Evolutionary conservation across 1,139 yeast genomes (phyloP).

Genomic region (Wickerhamomyces sp.): DNA sequence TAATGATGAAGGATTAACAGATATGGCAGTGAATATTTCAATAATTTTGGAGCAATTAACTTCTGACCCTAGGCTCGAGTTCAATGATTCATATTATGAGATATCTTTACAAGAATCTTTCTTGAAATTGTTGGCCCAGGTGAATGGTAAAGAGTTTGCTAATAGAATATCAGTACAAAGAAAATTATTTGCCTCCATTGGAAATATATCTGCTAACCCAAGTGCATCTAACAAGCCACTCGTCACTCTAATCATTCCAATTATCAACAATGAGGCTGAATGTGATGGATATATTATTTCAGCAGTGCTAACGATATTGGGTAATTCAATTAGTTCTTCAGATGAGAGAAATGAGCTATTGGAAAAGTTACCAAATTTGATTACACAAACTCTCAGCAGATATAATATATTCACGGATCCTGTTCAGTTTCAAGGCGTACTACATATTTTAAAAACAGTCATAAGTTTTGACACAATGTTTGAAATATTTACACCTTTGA

Average conservation of each 20-base stretch:
- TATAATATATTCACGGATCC: conserved; percentile 20
- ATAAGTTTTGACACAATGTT: conserved; percentile 11
- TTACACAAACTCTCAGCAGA: conserved; percentile 11
- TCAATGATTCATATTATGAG: conserved; percentile 12
- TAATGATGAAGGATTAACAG: conserved; percentile 22
- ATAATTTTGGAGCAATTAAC: conserved; percentile 17
- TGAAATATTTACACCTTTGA: conserved; percentile 9
- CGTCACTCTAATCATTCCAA: not conserved
- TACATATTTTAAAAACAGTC: conserved; percentile 20
- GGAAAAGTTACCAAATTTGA: conserved; percentile 13
- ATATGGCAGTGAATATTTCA: conserved; percentile 14
- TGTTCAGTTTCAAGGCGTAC: conserved; percentile 22
- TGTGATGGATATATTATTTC: conserved; percentile 22
- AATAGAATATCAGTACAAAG: conserved; percentile 19
- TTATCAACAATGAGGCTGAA: conserved; percentile 3
- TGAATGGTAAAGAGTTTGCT: conserved; percentile 12
- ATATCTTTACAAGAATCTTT: conserved; percentile 7
- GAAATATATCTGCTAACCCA: conserved; percentile 22
- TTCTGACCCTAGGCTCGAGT: conserved; percentile 10
- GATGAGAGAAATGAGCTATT: conserved; percentile 17
- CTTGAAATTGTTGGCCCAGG: conserved; percentile 4
- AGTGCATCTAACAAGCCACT: conserved; percentile 13
- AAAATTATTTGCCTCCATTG: conserved; percentile 19
- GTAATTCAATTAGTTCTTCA: conserved; percentile 22
- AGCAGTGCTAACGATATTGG: conserved; percentile 19